Base-by-base conservation (phyloP, 345 rosid genomes). In the Arabis hirsuta region DNA sequence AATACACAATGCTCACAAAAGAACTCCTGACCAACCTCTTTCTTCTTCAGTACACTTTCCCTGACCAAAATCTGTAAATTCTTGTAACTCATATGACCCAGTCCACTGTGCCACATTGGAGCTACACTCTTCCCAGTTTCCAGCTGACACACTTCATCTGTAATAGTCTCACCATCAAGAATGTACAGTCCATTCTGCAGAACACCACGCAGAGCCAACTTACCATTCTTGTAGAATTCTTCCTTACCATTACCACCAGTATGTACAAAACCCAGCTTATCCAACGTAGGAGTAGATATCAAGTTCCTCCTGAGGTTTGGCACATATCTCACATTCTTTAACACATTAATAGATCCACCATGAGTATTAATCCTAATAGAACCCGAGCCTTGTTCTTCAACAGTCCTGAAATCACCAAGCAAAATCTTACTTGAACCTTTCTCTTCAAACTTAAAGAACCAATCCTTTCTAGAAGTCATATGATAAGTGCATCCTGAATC, bases 111-210 rank as follows among this genome's bases (percentile, higher is more conserved):
- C 36, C 36, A 32, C 36, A 32, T 32, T 0, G 36, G 1, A 5
- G 32, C 36, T 3, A 32, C 1, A 0, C 7, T 32, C 1, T 32
- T 32, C 2, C 8, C 4, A 31, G 2, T 5, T 32, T 32, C 36
- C 2, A 32, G 5, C 0, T 32, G 1, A 32, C 36, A 32, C 6
- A 2, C 36, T 7, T 32, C 36, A 0, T 6, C 36, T 5, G 7
- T 32, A 6, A 32, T 8, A 0, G 29, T 52, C 1, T 51, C 31
- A 11, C 57, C 36, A 26, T 53, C 36, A 5, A 53, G 4, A 1
- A 53, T 6, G 5, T 53, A 53, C 0, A 52, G 14, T 0, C 14
- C n/a, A 11, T 26, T 52, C 0, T 4, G 2, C 3, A 22, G 0
- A 12, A 2, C 4, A 8, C 55, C 55, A 3, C 8, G 12, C 13